These are phyloP conservation scores for Westerdykella ornata DNA, from an alignment of 2,329 filamentous ascomycete species.

Conservation along the genomic window DNA sequence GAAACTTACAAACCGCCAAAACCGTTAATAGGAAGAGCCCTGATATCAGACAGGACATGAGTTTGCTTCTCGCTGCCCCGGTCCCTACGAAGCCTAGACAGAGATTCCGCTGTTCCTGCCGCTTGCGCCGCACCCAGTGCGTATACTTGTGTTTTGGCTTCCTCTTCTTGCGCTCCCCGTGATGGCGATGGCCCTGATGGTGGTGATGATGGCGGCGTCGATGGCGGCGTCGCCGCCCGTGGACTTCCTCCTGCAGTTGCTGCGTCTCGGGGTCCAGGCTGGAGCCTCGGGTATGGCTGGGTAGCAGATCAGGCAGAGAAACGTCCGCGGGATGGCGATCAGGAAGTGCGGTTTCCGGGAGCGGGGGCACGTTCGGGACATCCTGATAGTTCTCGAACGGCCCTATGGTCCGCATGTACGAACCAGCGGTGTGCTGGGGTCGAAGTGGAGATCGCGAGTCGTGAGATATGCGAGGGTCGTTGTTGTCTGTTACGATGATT, in stretches of 20 bases:
- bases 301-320: slow-evolving; percentile 10
- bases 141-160: slow-evolving; percentile 17
- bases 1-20: slow-evolving; percentile 58
- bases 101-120: slow-evolving; percentile 10
- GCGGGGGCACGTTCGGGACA: neutral
- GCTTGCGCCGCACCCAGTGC: slow-evolving; percentile 25
- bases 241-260: slow-evolving; percentile 43
- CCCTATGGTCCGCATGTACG: slow-evolving; percentile 28
- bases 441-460: slow-evolving; percentile 26
- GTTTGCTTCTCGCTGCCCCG: slow-evolving; percentile 27
- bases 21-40: slow-evolving; percentile 55
- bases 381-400: slow-evolving; percentile 18
- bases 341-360: too few relatives aligned
- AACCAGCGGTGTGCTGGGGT: slow-evolving; percentile 32
- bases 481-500: slow-evolving; percentile 14
- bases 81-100: slow-evolving; percentile 19
- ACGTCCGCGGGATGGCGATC: slow-evolving; percentile 29
- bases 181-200: too few relatives aligned
- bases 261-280: slow-evolving; percentile 47
- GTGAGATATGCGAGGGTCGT: slow-evolving; percentile 18
- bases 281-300: slow-evolving; percentile 19
- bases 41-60: slow-evolving; percentile 53
- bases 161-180: slow-evolving; percentile 10
- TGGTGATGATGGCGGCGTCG: slow-evolving; percentile 17
- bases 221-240: slow-evolving; percentile 35